Evolutionary conservation across 306 rosid genomes (phyloP).

Genomic region (Gynostemma pentaphyllum): DNA sequence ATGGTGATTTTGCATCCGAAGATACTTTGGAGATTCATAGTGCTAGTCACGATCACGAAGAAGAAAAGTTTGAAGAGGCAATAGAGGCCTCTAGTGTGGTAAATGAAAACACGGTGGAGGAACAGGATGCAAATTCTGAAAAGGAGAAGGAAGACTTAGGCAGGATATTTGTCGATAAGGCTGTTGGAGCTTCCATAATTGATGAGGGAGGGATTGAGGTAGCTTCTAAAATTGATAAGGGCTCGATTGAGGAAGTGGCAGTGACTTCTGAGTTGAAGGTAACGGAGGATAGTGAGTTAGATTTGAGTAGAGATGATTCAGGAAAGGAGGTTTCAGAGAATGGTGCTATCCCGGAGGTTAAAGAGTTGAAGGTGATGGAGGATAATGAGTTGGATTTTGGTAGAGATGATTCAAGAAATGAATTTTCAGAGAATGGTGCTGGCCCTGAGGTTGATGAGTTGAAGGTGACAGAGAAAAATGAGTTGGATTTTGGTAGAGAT

Average conservation of each 20-base stretch:
- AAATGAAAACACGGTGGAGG: slow-evolving; percentile 4
- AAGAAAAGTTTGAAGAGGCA: slow-evolving; percentile 45
- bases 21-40: slow-evolving; percentile 18
- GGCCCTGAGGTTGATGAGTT: slow-evolving; percentile 19
- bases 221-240: slow-evolving; percentile 29
- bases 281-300: slow-evolving; percentile 10
- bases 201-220: slow-evolving; percentile 26
- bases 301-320: slow-evolving; percentile 17
- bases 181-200: slow-evolving; percentile 15
- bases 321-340: slow-evolving; percentile 24
- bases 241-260: slow-evolving; percentile 21
- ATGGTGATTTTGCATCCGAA: slow-evolving; percentile 11
- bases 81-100: slow-evolving; percentile 10
- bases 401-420: slow-evolving; percentile 27
- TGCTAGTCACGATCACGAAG: slow-evolving; percentile 18
- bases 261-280: slow-evolving; percentile 14
- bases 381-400: slow-evolving; percentile 14
- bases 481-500: slow-evolving; percentile 11
- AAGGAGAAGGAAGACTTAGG: slow-evolving; percentile 8
- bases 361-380: slow-evolving; percentile 12
- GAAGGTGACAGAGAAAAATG: slow-evolving; percentile 13
- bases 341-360: slow-evolving; percentile 16
- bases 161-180: slow-evolving; percentile 7
- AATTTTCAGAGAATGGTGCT: slow-evolving; percentile 17
- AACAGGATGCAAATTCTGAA: slow-evolving; percentile 2